These are phyloP conservation scores for Neoarthrinium moseri DNA, from an alignment of 2,329 filamentous ascomycete species.

Conservation along the genomic window DNA sequence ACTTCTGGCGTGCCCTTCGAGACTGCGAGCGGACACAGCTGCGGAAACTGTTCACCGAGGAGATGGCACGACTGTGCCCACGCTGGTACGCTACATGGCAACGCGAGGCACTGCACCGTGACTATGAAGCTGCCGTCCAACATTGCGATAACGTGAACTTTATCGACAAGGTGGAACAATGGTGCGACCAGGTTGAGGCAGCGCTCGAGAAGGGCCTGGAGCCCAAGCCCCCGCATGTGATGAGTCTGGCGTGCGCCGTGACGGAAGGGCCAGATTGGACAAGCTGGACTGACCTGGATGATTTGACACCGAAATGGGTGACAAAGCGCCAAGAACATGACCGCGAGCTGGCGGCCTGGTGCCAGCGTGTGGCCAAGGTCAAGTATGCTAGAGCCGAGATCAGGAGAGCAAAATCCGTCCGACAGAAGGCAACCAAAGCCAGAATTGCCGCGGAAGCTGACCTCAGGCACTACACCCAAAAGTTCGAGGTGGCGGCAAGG, in stretches of 20 bases:
- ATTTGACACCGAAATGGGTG: not conserved
- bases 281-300: not conserved
- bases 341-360: too few species aligned
- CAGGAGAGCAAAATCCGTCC: not conserved
- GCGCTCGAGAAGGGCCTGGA: constrained; percentile 11
- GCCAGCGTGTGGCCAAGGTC: too few species aligned
- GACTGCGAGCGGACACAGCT: constrained; percentile 24
- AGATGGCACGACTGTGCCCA: constrained; percentile 20
- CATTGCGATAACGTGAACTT: constrained; percentile 25
- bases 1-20: constrained; percentile 15
- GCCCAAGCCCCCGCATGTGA: not conserved
- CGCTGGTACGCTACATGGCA: constrained; percentile 18
- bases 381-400: not conserved
- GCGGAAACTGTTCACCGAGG: constrained; percentile 19
- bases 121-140: constrained; percentile 29
- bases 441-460: not conserved
- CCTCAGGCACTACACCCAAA: too few species aligned
- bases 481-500: too few species aligned
- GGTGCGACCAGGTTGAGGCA: constrained; percentile 19
- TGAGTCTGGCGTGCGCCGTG: not conserved
- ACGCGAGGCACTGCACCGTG: constrained; percentile 14
- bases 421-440: not conserved
- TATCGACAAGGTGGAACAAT: constrained; percentile 18
- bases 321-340: not conserved
- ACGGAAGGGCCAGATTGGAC: not conserved